phyloP scores from a whole-genome alignment of 345 rosid species.

The Triadica sebifera region DNA sequence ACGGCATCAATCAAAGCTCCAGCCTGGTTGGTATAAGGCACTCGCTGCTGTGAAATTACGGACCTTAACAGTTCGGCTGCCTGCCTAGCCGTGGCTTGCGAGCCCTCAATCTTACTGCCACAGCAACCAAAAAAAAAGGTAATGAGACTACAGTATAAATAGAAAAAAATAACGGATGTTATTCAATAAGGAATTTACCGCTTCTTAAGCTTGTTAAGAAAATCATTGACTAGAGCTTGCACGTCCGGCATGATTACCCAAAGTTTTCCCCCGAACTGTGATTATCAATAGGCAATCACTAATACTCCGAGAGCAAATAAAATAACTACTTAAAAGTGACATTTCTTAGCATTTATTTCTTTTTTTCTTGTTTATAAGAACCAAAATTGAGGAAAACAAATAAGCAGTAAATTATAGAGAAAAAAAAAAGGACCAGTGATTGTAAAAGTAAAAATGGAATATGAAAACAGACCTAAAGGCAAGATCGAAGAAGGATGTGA shows the following conservation, averaged over 20 bases:
- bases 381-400: no score
- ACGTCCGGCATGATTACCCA: conserved; percentile 72
- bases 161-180: neutral
- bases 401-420: neutral
- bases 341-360: neutral
- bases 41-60: conserved; percentile 84
- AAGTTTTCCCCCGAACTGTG: neutral
- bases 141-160: no score
- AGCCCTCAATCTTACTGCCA: conserved; percentile 95
- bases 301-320: neutral
- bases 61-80: conserved; percentile 81
- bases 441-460: neutral
- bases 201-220: conserved; percentile 76
- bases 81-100: conserved; percentile 84
- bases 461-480: neutral
- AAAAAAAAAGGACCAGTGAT: neutral
- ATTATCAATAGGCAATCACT: neutral
- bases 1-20: conserved; percentile 82
- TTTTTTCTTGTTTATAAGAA: neutral
- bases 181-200: conserved; percentile 44
- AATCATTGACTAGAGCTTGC: conserved; percentile 68
- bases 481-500: conserved; percentile 8
- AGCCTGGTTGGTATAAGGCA: conserved; percentile 80
- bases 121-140: no score
- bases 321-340: neutral